Evolutionary conservation across 345 rosid genomes (phyloP).

Genomic region (Melastoma malabathricum): DNA sequence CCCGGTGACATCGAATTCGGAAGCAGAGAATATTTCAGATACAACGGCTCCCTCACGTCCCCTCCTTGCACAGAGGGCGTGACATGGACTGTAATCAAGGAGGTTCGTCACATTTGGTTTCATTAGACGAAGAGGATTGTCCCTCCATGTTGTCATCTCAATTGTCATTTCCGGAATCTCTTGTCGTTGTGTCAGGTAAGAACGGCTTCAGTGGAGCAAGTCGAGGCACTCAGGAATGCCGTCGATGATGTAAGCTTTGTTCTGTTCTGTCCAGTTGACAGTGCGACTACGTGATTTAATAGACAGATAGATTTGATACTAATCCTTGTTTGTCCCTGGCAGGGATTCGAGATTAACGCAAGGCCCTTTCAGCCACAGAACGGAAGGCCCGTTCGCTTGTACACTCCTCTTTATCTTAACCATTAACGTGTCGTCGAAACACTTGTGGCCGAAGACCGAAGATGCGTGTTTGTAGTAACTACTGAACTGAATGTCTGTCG

Average conservation of each 20-base stretch:
- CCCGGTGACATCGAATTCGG: constrained; percentile 38
- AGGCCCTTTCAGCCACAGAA: constrained; percentile 44
- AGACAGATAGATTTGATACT: not conserved
- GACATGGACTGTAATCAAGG: constrained; percentile 44
- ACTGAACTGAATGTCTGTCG: too few relatives aligned
- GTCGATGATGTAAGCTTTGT: constrained; percentile 31
- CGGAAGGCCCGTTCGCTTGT: constrained; percentile 29
- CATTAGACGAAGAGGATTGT: too few relatives aligned
- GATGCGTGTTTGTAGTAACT: too few relatives aligned
- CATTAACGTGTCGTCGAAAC: too few relatives aligned
- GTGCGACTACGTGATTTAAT: not conserved
- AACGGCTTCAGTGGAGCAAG: constrained; percentile 55
- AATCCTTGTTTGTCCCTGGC: not conserved
- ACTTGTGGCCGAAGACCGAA: too few relatives aligned
- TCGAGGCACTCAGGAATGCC: constrained; percentile 24
- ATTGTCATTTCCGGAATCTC: not conserved
- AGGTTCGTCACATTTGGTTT: constrained; percentile 13
- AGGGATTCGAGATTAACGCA: constrained; percentile 56
- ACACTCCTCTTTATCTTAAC: constrained; percentile 13
- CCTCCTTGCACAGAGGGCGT: constrained; percentile 78
- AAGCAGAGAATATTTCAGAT: constrained; percentile 46
- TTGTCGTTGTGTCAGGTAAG: constrained; percentile 24
- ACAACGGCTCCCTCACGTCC: constrained; percentile 51
- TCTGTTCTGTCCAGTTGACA: not conserved
- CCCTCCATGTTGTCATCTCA: not conserved